A percentile compares a stretch with the other conserved stretches of the same genome.
Evolutionary conservation across 2,329 filamentous ascomycete species (phyloP).

Genomic region (Fusarium torulosum): DNA sequence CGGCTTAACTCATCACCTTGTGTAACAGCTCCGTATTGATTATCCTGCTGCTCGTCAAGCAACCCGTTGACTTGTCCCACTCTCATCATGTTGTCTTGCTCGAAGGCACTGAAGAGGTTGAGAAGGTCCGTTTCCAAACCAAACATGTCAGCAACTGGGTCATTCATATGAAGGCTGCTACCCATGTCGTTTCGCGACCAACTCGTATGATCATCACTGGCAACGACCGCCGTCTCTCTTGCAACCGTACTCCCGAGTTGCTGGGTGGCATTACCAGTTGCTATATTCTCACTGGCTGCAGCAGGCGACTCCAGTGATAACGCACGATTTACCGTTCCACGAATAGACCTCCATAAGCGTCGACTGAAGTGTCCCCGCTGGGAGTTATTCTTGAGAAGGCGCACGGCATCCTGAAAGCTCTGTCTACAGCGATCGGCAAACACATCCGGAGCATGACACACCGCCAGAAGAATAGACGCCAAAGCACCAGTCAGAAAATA

Average conservation of each 20-base stretch:
- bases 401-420: conserved; percentile 6
- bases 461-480: conserved; percentile 9
- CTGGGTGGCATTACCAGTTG: not conserved
- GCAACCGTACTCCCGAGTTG: not conserved
- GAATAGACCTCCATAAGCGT: conserved; percentile 12
- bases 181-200: not conserved
- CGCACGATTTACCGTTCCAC: conserved; percentile 10
- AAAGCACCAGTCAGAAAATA: conserved; percentile 6
- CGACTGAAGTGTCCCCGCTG: conserved; percentile 6
- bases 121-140: conserved; percentile 14
- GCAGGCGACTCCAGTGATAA: not conserved
- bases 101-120: conserved; percentile 21
- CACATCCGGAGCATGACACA: conserved; percentile 12
- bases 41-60: not conserved
- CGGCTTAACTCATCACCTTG: not conserved
- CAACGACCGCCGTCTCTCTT: not conserved
- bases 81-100: conserved; percentile 13
- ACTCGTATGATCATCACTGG: not conserved
- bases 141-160: conserved; percentile 3
- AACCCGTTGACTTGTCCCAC: not conserved
- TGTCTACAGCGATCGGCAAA: conserved; percentile 14
- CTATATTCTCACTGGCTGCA: fast-evolving
- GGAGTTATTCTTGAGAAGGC: not conserved
- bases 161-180: not conserved
- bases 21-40: not conserved